phyloP scores from a whole-genome alignment of 225 moss, liverwort and hornwort genomes.

The Lunularia cruciata region DNA sequence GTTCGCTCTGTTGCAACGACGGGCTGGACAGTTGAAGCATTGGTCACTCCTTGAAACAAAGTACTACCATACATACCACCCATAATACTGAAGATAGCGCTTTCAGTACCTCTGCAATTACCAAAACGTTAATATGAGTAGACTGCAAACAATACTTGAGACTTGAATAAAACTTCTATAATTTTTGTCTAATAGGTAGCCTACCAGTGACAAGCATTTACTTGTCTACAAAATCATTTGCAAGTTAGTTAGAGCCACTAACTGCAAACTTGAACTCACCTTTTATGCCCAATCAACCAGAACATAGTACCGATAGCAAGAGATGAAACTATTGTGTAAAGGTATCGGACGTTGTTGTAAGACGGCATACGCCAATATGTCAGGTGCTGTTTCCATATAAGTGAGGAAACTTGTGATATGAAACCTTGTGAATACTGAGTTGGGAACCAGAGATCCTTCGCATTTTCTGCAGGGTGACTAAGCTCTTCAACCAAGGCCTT shows the following conservation, averaged over 20 bases:
- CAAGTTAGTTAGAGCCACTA: too few relatives aligned
- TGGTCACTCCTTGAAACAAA: constrained; percentile 62
- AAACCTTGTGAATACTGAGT: constrained; percentile 61
- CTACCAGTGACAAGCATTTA: too few relatives aligned
- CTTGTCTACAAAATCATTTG: too few relatives aligned
- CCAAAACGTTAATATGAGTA: too few relatives aligned
- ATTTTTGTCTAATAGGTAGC: too few relatives aligned
- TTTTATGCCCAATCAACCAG: constrained; percentile 57
- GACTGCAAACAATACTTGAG: neutral
- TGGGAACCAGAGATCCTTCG: constrained; percentile 57
- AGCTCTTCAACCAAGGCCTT: constrained; percentile 54
- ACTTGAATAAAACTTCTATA: too few relatives aligned
- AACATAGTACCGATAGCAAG: constrained; percentile 71
- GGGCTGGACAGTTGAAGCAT: constrained; percentile 60
- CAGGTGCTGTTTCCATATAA: constrained; percentile 80
- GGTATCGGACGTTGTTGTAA: constrained; percentile 66
- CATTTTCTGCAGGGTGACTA: constrained; percentile 34
- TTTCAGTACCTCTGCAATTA: constrained; percentile 22
- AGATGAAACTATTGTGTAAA: constrained; percentile 53
- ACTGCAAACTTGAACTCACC: too few relatives aligned
- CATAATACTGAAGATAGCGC: constrained; percentile 32
- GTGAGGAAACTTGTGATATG: constrained; percentile 55
- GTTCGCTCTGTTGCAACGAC: constrained; percentile 69
- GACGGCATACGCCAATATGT: constrained; percentile 75
- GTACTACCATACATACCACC: constrained; percentile 61